Base-by-base conservation (phyloP, 345 rosid species). In the Adansonia digitata region DNA sequence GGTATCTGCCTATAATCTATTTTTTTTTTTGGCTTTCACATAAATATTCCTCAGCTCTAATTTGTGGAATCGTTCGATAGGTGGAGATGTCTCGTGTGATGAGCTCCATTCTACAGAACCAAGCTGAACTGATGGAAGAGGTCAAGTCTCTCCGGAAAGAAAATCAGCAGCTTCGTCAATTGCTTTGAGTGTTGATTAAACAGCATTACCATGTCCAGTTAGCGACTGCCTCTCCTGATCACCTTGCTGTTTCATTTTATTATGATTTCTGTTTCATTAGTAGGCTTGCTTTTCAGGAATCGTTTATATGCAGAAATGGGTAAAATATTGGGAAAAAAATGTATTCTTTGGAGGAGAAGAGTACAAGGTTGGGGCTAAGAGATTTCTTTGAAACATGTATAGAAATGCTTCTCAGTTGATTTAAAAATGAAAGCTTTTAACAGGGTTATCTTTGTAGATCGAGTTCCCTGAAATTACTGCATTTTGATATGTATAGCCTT, bases 91-190 rank as follows among this genome's bases (percentile, higher is more conserved):
- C 99, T 1, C 79, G 79, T 37, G 90, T 83, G 42, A 73, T 91
- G 87, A 83, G 82, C 65, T 82, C 94, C 4, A 77, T 93, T 81
- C 80, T 93, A 42, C 94, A 96, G 84, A 96, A 88, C 78, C 99
- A 96, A 80, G 94, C 89, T 6, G 94, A 96, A 78, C 83, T 90
- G 72, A 82, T 89, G 94, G 84, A 88, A 71, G 97, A 96, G 82
- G 81, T 96, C 7, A 82, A 88, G 82, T 82, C 81, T 64, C 90
- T 93, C 27, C 82, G 90, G 65, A 88, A 85, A 83, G 98, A 96
- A 88, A 92, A 87, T 75, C 94, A 89, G 78, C 90, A 88, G 71
- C 91, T 91, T 59, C 85, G 92, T 42, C 91, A 87, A 73, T 77
- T 89, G 90, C 94, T 96, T 75, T 94, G 85, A 86, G 74, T 49